Base-by-base conservation (phyloP, 2,329 filamentous ascomycete genomes). In the Bipolaris bicolor region DNA sequence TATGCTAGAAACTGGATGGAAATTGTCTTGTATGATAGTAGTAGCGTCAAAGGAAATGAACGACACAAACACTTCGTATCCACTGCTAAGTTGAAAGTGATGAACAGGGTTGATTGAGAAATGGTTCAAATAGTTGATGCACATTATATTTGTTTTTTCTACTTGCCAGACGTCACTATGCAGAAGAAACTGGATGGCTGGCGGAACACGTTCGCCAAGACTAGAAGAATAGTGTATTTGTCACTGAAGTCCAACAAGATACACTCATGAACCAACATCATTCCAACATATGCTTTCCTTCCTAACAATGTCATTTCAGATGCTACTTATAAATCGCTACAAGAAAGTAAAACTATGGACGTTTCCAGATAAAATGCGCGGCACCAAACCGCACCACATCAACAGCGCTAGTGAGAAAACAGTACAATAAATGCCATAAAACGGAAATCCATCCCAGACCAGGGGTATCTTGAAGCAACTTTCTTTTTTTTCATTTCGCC, bases 391-490 rank as follows among this genome's bases (percentile, higher is more conserved):
- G 20, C 40, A 5, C 40, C 24, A 39, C 7, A 39, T 16, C 36
- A 39, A 39, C 18, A 10, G 36, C 15, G 16, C 15, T 16, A 20
- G n/a, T 11, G 31, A 33, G 16, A 11, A n/a, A 45, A 45, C 13
- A 45, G 16, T 31, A 33, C 9, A 45, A 45, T 18, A 31, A 20
- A 4, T 45, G 31, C 46, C 46, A 39, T 48, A 37, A 16, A 37
- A 37, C 24, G 34, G 33, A 49, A 37, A 37, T 9, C 34, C 33
- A 49, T 49, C 46, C 46, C 46, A 39, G 46, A 49, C 34, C 22
- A 49, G 34, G 46, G 46, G 46, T 49, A 49, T 49, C 46, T 49
- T 49, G 33, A 49, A 39, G 9, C 15, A 49, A 49, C 46, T 49
- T 49, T 31, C 26, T 45, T 16, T 45, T n/a, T 47, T 34, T 22